These are phyloP conservation scores for Fusarium albosuccineum DNA, from an alignment of 2,329 filamentous ascomycete species.

Conservation along the genomic window DNA sequence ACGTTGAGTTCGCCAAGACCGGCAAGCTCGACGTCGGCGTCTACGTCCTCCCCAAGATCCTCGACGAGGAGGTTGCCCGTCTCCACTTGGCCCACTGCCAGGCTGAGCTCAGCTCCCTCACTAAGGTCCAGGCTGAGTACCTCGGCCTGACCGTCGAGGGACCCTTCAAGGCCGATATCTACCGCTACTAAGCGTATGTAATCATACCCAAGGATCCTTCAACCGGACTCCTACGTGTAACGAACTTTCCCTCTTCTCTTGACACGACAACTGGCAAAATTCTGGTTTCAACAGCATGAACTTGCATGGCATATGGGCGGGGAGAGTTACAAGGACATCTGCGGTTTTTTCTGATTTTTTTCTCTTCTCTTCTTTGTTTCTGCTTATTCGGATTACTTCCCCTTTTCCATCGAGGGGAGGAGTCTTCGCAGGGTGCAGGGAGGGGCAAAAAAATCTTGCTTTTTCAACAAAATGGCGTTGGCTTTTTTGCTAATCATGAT, in stretches of 20 bases:
- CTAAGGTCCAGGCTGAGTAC: slow-evolving; percentile 91
- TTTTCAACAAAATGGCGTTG: slow-evolving; percentile 58
- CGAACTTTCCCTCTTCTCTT: slow-evolving; percentile 50
- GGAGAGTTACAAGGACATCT: slow-evolving; percentile 47
- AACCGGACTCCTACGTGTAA: slow-evolving; percentile 56
- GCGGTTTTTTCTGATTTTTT: slow-evolving; percentile 42
- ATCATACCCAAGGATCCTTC: slow-evolving; percentile 55
- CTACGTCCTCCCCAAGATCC: slow-evolving; percentile 96
- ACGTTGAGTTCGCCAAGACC: slow-evolving; percentile 93
- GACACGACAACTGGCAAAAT: slow-evolving; percentile 53
- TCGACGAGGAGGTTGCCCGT: slow-evolving; percentile 97
- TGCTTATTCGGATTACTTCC: slow-evolving; percentile 41
- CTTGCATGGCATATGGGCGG: slow-evolving; percentile 55
- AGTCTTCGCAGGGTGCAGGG: slow-evolving; percentile 48
- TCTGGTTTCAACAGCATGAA: slow-evolving; percentile 61
- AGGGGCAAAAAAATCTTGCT: slow-evolving; percentile 54
- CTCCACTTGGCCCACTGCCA: slow-evolving; percentile 95
- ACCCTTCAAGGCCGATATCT: slow-evolving; percentile 90
- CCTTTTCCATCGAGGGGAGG: slow-evolving; percentile 33
- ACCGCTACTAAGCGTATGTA: slow-evolving; percentile 60
- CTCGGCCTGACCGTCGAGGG: slow-evolving; percentile 87
- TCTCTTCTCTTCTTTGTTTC: slow-evolving; percentile 43
- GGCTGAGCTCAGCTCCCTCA: slow-evolving; percentile 91
- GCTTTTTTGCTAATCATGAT: slow-evolving; percentile 55
- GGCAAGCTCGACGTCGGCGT: slow-evolving; percentile 93